phyloP scores from a whole-genome alignment of 768 basidiomycete species.

The Lactifluus subvellereus region DNA sequence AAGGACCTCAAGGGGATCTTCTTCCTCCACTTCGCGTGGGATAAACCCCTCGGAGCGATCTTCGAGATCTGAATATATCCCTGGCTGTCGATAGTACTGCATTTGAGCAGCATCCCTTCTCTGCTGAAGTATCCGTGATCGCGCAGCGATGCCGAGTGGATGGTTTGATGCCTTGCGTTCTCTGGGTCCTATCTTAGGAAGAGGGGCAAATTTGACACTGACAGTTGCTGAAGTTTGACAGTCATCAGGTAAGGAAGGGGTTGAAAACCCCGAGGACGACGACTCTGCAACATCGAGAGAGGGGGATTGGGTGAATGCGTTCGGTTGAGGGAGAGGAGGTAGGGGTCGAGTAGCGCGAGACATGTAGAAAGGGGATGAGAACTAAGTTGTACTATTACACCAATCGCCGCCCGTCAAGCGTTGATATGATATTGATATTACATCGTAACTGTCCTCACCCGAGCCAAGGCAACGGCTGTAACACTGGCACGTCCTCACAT shows the following conservation, averaged over 20 bases:
- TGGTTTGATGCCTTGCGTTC: slow-evolving; percentile 29
- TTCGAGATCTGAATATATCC: slow-evolving; percentile 12
- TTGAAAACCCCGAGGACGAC: slow-evolving; percentile 11
- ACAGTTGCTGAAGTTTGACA: slow-evolving; percentile 1
- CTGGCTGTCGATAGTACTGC: not conserved
- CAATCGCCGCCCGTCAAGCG: no score
- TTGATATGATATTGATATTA: no score
- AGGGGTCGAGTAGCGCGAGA: not conserved
- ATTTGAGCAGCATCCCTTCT: slow-evolving; percentile 18
- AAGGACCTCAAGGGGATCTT: slow-evolving; percentile 20
- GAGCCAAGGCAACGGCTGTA: not conserved
- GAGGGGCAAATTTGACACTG: slow-evolving; percentile 34
- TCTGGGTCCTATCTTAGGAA: slow-evolving; percentile 31
- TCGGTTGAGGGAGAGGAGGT: not conserved
- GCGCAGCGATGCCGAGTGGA: slow-evolving; percentile 35
- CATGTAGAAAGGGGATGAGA: not conserved
- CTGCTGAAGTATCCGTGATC: slow-evolving; percentile 32
- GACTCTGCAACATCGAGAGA: slow-evolving; percentile 6
- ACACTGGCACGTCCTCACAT: not conserved
- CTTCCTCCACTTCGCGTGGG: slow-evolving; percentile 8
- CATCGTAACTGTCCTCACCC: not conserved
- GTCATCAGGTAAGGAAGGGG: slow-evolving; percentile 10
- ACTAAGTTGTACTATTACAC: not conserved
- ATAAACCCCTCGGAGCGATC: not conserved
- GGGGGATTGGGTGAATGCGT: not conserved